Percentiles rank a stretch among this genome's conserved stretches.
Evolutionary conservation across 225 moss, liverwort and hornwort genomes (phyloP).

Genomic region (Rhytidiadelphus loreus): DNA sequence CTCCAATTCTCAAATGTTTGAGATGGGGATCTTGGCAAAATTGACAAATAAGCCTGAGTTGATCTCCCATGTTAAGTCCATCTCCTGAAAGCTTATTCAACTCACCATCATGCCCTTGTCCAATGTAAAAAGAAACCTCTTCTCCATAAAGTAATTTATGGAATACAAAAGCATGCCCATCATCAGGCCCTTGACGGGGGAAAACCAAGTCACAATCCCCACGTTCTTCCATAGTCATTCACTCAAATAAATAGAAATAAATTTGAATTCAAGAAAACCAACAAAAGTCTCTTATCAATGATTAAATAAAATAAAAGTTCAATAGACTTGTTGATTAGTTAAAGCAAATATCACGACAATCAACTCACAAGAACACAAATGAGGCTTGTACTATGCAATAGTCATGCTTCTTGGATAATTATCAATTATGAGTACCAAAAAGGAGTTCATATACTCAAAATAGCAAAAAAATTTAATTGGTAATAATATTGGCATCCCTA

Average conservation of each 20-base stretch:
- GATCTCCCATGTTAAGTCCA: accelerated
- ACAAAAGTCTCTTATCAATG: not conserved
- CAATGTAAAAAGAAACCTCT: accelerated
- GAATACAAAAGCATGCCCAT: not conserved
- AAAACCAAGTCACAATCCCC: no score
- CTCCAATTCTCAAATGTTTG: not conserved
- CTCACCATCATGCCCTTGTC: accelerated
- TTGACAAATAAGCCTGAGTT: not conserved
- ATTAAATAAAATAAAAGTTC: not conserved
- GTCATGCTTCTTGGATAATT: accelerated
- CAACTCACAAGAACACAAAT: no score
- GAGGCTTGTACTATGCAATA: not conserved
- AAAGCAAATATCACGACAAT: no score
- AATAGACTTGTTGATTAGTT: not conserved
- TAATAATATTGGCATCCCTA: no score
- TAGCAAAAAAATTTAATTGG: no score
- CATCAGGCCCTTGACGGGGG: no score
- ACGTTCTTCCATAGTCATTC: no score
- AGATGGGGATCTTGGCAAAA: not conserved
- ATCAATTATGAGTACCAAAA: no score
- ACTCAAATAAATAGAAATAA: no score
- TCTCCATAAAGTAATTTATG: accelerated
- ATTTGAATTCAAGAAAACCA: not conserved
- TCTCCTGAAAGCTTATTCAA: not conserved
- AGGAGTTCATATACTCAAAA: no score